Evolutionary conservation across 2,329 filamentous ascomycete species (phyloP), one percentile per base, ranked within the genome.

Genomic region (Scedosporium minutisporum): DNA sequence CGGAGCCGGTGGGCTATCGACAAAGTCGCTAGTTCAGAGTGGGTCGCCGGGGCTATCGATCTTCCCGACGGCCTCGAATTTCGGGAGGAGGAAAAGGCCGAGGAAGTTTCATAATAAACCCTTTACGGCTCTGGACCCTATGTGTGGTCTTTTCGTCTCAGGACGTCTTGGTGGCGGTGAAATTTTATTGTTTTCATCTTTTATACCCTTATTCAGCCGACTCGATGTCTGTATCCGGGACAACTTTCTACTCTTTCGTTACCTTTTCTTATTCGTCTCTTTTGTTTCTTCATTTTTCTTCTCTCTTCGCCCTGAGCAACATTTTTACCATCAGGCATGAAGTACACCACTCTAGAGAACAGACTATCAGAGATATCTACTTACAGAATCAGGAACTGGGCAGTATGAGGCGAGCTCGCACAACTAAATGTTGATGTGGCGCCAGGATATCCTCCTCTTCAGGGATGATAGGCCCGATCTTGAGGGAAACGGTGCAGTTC

Each of bases 1-100:
- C 86, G 90, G 57, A 90, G 87, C 63, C 83, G 95, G 60, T 92
- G 90, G 84, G 81, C 82, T 7, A 75, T 97, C 63, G 83, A 87
- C 58, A 87, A 90, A 67, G 87, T 97, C 46, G 85, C 84, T 46
- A 81, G 83, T 62, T 81, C 83, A 63, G 82, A 85, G 16, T 99
- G 93, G 92, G 90, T 97, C 2, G 80, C 78, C 60, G 82, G 82
- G 42, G 93, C 88, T 2, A 87, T 97, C 57, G 71, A 81, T 65
- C 83, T 96, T 3, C 82, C 88, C 3, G 83, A 80, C 5, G 85
- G 83, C 1, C 72, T 87, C 44, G 78, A 75, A 62, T 87, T 87
- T 66, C 75, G 82, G 53, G 84, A 87, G 67, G 84, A 87, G 67
- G 76, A 81, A 41, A 82, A 82, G 58, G 82, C 80, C 3, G 78